Conservation (phyloP, 768 basidiomycete genomes). For the Suillus fuscotomentosus region DNA sequence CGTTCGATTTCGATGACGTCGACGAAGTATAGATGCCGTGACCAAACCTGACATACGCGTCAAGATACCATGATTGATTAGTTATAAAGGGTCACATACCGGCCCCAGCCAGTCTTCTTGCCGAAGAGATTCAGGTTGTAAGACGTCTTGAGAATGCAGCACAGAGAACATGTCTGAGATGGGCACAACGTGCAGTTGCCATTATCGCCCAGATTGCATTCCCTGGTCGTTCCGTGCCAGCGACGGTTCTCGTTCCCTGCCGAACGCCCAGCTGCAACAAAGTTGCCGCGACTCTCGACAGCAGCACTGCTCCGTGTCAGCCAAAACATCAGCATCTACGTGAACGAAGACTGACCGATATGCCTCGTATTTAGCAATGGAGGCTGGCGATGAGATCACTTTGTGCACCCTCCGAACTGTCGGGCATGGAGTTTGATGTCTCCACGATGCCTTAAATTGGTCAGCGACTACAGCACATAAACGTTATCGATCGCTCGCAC, state of each 20-base stretch:
- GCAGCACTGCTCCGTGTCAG: slow-evolving; percentile 37
- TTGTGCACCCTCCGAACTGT: slow-evolving; percentile 63
- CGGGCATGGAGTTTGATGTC: slow-evolving; percentile 58
- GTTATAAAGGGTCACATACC: slow-evolving; percentile 33
- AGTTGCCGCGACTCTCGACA: slow-evolving; percentile 62
- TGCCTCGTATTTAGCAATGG: slow-evolving; percentile 54
- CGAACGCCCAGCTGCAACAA: slow-evolving; percentile 49
- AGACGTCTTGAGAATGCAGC: slow-evolving; percentile 61
- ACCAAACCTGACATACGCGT: slow-evolving; percentile 47
- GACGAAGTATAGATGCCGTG: slow-evolving; percentile 72
- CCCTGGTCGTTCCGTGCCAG: slow-evolving; percentile 71
- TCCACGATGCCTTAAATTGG: slow-evolving; percentile 71
- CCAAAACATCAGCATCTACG: not conserved
- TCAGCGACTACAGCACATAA: slow-evolving; percentile 45
- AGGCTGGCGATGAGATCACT: slow-evolving; percentile 49
- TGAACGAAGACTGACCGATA: slow-evolving; percentile 47
- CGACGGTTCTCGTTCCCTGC: slow-evolving; percentile 72
- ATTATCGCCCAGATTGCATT: slow-evolving; percentile 63
- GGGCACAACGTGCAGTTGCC: slow-evolving; percentile 52
- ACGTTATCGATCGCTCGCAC: slow-evolving; percentile 1
- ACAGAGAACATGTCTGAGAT: slow-evolving; percentile 59
- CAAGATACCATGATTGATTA: not conserved
- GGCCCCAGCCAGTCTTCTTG: slow-evolving; percentile 73
- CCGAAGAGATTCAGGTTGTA: slow-evolving; percentile 63
- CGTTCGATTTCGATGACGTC: slow-evolving; percentile 80